These are phyloP conservation scores for Scutellaria minor DNA, from an alignment of 257 asterid species.

Conservation along the genomic window DNA sequence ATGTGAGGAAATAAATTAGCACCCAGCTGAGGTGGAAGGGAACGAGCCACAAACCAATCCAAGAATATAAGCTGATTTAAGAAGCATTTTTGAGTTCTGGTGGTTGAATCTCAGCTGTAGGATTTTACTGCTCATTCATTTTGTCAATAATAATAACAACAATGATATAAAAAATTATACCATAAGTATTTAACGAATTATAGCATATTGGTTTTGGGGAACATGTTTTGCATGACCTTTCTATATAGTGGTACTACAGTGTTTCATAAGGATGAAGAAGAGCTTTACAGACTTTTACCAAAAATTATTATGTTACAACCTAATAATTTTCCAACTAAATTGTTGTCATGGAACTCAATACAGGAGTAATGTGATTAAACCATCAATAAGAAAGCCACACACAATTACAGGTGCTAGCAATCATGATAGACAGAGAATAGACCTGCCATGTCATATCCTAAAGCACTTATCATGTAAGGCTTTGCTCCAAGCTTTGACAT, in stretches of 20 bases:
- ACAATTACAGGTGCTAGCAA: not conserved
- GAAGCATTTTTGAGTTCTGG: not conserved
- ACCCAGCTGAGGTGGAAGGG: too few species aligned
- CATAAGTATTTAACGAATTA: slow-evolving; percentile 1
- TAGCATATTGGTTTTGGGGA: not conserved
- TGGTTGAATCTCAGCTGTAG: not conserved
- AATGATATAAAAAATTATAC: not conserved
- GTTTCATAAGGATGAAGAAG: slow-evolving; percentile 7
- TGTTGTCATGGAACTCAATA: not conserved
- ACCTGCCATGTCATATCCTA: slow-evolving; percentile 95
- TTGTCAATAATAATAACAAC: not conserved
- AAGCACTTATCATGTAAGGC: slow-evolving; percentile 86
- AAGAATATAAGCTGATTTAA: not conserved
- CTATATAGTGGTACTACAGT: not conserved
- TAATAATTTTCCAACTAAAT: not conserved
- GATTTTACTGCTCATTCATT: not conserved
- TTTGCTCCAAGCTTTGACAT: slow-evolving; percentile 88
- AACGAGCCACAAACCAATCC: not conserved
- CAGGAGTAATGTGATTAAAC: slow-evolving; percentile 2
- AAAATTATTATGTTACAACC: not conserved
- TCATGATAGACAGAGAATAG: slow-evolving; percentile 20
- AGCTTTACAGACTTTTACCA: not conserved
- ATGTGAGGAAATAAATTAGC: not conserved
- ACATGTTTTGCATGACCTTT: not conserved
- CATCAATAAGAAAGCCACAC: not conserved